phyloP scores from a whole-genome alignment of 805 yeast genomes.

The Lipomyces anomalus region DNA sequence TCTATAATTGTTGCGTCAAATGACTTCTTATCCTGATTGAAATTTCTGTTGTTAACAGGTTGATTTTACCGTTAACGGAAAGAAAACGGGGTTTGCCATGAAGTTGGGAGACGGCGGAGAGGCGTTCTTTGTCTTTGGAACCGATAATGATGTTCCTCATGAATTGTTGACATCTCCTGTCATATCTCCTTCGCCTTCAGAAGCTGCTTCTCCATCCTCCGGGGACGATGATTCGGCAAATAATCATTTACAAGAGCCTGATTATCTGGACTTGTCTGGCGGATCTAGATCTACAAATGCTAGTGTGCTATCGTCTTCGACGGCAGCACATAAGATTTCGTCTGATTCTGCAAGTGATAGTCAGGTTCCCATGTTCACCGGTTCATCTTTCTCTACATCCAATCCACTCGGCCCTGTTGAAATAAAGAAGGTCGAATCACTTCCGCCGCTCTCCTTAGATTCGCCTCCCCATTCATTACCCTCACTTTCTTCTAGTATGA shows the following conservation, averaged over 20 bases:
- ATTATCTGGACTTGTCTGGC: conserved; percentile 42
- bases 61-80: conserved; percentile 79
- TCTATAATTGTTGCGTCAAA: not conserved
- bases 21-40: not conserved
- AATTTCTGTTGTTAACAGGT: conserved; percentile 37
- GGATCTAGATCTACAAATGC: conserved; percentile 5
- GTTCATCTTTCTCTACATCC: too few relatives aligned
- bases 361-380: conserved; percentile 21
- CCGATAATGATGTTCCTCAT: conserved; percentile 63
- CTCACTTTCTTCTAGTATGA: too few relatives aligned
- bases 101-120: conserved; percentile 97
- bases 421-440: too few relatives aligned
- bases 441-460: too few relatives aligned
- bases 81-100: conserved; percentile 81
- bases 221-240: conserved; percentile 7
- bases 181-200: conserved; percentile 56
- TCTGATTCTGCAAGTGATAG: conserved; percentile 24
- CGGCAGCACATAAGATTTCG: not conserved
- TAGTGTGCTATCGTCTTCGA: conserved; percentile 9
- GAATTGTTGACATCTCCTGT: conserved; percentile 85
- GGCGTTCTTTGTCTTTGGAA: conserved; percentile 93
- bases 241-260: conserved; percentile 46
- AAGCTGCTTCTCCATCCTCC: conserved; percentile 29
- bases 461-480: too few relatives aligned
- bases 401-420: too few relatives aligned